A percentile compares a stretch with the other conserved stretches of the same genome.
These are phyloP conservation scores for Boletus reticuloceps DNA, from an alignment of 768 basidiomycete species.

Conservation along the genomic window DNA sequence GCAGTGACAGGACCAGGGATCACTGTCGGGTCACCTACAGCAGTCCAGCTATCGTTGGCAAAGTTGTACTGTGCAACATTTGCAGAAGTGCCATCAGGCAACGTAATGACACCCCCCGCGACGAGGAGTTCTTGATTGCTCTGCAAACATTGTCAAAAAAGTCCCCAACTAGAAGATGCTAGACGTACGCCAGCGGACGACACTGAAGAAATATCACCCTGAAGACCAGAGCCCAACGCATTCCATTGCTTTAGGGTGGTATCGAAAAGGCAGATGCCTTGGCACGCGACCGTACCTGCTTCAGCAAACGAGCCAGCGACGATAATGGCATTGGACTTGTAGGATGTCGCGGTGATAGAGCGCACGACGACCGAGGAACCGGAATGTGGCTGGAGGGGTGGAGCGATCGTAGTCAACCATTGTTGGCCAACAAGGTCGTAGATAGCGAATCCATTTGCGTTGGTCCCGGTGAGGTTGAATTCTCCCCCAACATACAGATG, in stretches of 20 bases:
- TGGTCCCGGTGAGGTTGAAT: constrained; percentile 60
- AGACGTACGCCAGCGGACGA: constrained; percentile 75
- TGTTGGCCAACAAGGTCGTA: constrained; percentile 69
- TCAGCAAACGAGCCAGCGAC: constrained; percentile 87
- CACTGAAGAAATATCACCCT: constrained; percentile 77
- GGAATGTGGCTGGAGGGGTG: constrained; percentile 55
- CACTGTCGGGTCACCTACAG: constrained; percentile 55
- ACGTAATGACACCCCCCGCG: constrained; percentile 74
- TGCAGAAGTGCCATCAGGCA: constrained; percentile 59
- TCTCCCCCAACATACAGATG: constrained; percentile 82
- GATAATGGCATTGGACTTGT: constrained; percentile 60
- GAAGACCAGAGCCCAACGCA: constrained; percentile 72
- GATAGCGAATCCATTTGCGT: constrained; percentile 67
- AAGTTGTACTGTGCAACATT: constrained; percentile 77
- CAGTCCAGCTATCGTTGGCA: constrained; percentile 69
- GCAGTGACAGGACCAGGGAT: constrained; percentile 92
- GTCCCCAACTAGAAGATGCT: neutral
- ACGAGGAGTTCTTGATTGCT: constrained; percentile 65
- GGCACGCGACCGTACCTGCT: constrained; percentile 73
- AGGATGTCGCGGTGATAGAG: constrained; percentile 61
- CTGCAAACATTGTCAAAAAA: constrained; percentile 35
- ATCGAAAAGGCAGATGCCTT: constrained; percentile 77
- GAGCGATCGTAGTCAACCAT: constrained; percentile 61
- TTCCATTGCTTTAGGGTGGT: constrained; percentile 72
- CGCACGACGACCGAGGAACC: constrained; percentile 64